Conservation (phyloP, 768 basidiomycete genomes). For the Pleurotus giganteus region DNA sequence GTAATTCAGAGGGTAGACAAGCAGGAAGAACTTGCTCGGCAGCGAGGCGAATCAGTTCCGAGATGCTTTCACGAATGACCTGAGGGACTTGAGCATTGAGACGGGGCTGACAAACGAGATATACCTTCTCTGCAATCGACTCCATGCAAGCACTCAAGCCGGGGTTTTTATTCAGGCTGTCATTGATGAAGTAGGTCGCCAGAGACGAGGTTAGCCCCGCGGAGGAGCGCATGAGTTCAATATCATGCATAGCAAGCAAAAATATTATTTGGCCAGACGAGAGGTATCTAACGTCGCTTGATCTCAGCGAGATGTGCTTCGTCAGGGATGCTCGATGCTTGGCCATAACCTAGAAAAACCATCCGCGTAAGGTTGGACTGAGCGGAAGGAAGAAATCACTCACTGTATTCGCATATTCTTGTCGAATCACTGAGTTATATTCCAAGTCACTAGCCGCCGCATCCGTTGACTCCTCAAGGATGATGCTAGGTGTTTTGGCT, state of each 20-base stretch:
- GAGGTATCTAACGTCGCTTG: slow-evolving; percentile 69
- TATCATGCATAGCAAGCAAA: slow-evolving; percentile 79
- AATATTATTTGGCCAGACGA: slow-evolving; percentile 85
- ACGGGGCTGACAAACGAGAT: slow-evolving; percentile 9
- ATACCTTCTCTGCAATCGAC: slow-evolving; percentile 80
- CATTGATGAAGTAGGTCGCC: slow-evolving; percentile 85
- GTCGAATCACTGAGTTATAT: slow-evolving; percentile 87
- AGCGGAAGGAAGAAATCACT: slow-evolving; percentile 18
- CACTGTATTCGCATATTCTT: slow-evolving; percentile 79
- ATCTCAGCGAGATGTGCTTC: slow-evolving; percentile 62
- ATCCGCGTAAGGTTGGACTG: not conserved
- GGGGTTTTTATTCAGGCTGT: slow-evolving; percentile 71
- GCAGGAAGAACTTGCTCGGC: slow-evolving; percentile 76
- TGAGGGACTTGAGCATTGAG: slow-evolving; percentile 25
- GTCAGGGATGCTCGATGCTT: slow-evolving; percentile 66
- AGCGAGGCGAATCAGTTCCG: slow-evolving; percentile 70
- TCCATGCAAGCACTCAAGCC: slow-evolving; percentile 79
- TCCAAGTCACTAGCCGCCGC: slow-evolving; percentile 85
- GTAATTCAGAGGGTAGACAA: slow-evolving; percentile 69
- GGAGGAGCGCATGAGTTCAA: slow-evolving; percentile 84
- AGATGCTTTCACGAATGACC: slow-evolving; percentile 78
- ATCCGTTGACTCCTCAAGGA: slow-evolving; percentile 80
- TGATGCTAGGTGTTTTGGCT: slow-evolving; percentile 79
- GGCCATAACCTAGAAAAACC: slow-evolving; percentile 55
- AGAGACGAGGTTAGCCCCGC: slow-evolving; percentile 79